Evolutionary conservation across 371 early-diverging fungal genomes (phyloP).

Genomic region (Mucor mucedo): DNA sequence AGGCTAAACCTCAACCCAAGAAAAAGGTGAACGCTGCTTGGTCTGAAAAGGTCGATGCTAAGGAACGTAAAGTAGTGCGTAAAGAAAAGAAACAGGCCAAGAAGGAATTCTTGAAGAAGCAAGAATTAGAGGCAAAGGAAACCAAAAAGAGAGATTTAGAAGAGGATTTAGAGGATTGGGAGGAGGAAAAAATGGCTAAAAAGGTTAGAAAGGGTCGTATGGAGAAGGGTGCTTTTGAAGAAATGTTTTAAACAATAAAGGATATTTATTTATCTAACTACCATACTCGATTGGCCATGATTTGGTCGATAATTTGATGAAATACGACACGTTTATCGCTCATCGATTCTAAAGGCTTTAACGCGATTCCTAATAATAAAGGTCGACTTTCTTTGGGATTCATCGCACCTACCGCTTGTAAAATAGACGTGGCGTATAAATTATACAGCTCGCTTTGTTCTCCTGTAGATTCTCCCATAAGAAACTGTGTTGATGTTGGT

Average conservation of each 20-base stretch:
- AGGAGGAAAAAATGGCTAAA: slow-evolving; percentile 60
- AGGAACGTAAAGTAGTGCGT: slow-evolving; percentile 67
- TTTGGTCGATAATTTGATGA: slow-evolving; percentile 41
- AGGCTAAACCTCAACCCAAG: slow-evolving; percentile 25
- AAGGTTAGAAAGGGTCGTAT: slow-evolving; percentile 59
- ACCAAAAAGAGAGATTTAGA: slow-evolving; percentile 56
- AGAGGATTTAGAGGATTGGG: slow-evolving; percentile 60
- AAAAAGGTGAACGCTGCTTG: slow-evolving; percentile 58
- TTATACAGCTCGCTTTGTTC: slow-evolving; percentile 64
- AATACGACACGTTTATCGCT: slow-evolving; percentile 34
- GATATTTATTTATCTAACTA: slow-evolving; percentile 13
- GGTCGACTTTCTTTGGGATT: slow-evolving; percentile 67
- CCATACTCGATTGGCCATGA: slow-evolving; percentile 48
- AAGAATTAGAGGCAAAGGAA: slow-evolving; percentile 43
- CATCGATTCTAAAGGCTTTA: slow-evolving; percentile 47
- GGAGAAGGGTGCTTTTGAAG: slow-evolving; percentile 57
- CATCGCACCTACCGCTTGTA: slow-evolving; percentile 65
- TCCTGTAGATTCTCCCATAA: slow-evolving; percentile 59
- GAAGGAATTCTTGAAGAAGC: slow-evolving; percentile 58
- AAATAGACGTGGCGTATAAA: slow-evolving; percentile 67
- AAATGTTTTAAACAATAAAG: slow-evolving; percentile 30
- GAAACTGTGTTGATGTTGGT: slow-evolving; percentile 54
- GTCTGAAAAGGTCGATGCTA: slow-evolving; percentile 75
- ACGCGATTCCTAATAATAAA: slow-evolving; percentile 66
- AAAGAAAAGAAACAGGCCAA: slow-evolving; percentile 72